Conservation (phyloP, 352 stramenopile genomes). For the Pilasporangium apinafurcum region DNA sequence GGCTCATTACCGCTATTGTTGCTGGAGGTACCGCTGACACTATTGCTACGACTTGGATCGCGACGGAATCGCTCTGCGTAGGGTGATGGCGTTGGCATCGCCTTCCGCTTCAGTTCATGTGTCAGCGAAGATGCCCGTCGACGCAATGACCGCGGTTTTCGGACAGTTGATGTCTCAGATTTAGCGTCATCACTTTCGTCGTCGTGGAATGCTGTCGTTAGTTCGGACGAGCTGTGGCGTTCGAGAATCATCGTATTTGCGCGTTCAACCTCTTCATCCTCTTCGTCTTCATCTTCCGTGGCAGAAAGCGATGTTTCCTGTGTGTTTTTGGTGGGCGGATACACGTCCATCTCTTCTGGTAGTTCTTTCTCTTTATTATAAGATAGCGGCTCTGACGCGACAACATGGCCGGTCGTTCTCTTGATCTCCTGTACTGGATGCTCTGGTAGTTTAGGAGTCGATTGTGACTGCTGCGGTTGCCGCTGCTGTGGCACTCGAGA, state of each 20-base stretch:
- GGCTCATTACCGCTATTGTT: too few relatives aligned
- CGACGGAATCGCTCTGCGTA: too few relatives aligned
- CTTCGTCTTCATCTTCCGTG: slow-evolving; percentile 51
- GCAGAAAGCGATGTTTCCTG: slow-evolving; percentile 22
- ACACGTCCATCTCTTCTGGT: neutral
- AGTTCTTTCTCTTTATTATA: neutral
- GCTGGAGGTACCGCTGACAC: neutral
- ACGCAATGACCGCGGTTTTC: slow-evolving; percentile 12
- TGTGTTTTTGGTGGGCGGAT: slow-evolving; percentile 8
- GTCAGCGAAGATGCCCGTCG: slow-evolving; percentile 5
- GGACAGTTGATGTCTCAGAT: neutral
- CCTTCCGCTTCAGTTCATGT: slow-evolving; percentile 8
- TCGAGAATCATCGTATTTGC: neutral
- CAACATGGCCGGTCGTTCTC: too few relatives aligned
- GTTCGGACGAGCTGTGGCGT: neutral
- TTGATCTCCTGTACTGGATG: neutral
- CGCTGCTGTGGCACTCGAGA: slow-evolving; percentile 8
- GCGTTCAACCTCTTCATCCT: slow-evolving; percentile 5
- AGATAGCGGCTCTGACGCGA: too few relatives aligned
- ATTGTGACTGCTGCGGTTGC: neutral
- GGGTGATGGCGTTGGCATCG: neutral
- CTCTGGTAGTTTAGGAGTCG: neutral
- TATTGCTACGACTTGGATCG: too few relatives aligned
- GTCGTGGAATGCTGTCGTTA: slow-evolving; percentile 9
- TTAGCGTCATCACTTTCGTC: neutral